A percentile compares a stretch with the other conserved stretches of the same genome.
phyloP scores from a whole-genome alignment of 1,284 basidiomycete species.

The Ceratobasidium papillatum region DNA sequence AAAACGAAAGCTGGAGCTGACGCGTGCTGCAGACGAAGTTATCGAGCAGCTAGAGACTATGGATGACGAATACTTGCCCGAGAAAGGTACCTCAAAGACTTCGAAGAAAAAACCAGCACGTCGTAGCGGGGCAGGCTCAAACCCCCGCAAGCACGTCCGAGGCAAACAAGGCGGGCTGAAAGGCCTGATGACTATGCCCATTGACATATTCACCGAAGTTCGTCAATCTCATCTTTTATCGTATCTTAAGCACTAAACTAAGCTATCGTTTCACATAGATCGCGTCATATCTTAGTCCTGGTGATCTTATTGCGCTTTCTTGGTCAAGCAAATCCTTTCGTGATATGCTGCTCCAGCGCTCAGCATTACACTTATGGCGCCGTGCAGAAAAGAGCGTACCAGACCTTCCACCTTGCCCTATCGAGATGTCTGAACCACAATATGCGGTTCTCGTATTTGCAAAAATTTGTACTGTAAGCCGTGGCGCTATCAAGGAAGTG shows the following conservation, averaged over 20 bases:
- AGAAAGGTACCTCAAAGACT: too few relatives aligned
- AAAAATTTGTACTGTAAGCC: constrained; percentile 9
- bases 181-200: not conserved
- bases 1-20: too few relatives aligned
- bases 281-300: not conserved
- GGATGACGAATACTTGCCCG: too few relatives aligned
- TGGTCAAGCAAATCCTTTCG: constrained; percentile 15
- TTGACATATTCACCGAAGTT: not conserved
- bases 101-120: too few relatives aligned
- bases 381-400: not conserved
- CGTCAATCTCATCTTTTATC: too few relatives aligned
- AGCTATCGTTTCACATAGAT: not conserved
- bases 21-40: too few relatives aligned
- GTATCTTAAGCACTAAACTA: not conserved
- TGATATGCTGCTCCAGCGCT: constrained; percentile 3
- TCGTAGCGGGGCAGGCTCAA: not conserved
- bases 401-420: constrained; percentile 9
- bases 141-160: not conserved
- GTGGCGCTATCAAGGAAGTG: too few relatives aligned
- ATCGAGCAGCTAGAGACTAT: too few relatives aligned
- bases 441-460: constrained; percentile 15
- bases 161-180: not conserved
- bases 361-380: not conserved
- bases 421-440: constrained; percentile 11
- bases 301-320: not conserved